Conservation (phyloP, 305 asterid species). For the Ilex paraguariensis region DNA sequence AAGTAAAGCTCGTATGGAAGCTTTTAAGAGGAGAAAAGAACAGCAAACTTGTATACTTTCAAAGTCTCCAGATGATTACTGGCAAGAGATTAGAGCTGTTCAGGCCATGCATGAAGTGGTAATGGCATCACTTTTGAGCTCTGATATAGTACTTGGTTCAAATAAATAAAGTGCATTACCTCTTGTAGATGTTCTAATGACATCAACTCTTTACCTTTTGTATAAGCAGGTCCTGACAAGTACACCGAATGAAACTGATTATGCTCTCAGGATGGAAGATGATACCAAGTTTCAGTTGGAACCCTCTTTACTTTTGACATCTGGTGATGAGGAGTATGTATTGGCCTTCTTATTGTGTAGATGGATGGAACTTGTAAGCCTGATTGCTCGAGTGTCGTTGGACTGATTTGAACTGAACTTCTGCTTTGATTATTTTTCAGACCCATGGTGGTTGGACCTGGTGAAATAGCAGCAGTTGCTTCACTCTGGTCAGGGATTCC, state of each 20-base stretch:
- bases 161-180: constrained; percentile 6
- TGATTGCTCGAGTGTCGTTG: too few species aligned
- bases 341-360: constrained; percentile 14
- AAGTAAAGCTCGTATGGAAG: constrained; percentile 90
- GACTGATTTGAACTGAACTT: too few species aligned
- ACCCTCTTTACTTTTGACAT: constrained; percentile 27
- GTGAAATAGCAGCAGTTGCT: constrained; percentile 94
- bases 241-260: constrained; percentile 35
- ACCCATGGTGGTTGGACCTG: constrained; percentile 62
- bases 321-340: constrained; percentile 66
- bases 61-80: constrained; percentile 68
- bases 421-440: constrained; percentile 32
- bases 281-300: constrained; percentile 26
- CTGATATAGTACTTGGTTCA: neutral
- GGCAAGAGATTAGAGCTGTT: constrained; percentile 86
- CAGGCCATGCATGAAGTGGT: constrained; percentile 78
- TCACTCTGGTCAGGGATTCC: constrained; percentile 95
- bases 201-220: constrained; percentile 16
- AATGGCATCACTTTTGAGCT: constrained; percentile 14
- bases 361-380: too few species aligned
- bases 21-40: constrained; percentile 65
- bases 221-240: constrained; percentile 46
- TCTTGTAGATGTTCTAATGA: constrained; percentile 21
- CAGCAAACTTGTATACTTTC: constrained; percentile 63
- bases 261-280: constrained; percentile 30